Base-by-base conservation (phyloP, 805 yeast species). In the Torulaspora gathmanii region DNA sequence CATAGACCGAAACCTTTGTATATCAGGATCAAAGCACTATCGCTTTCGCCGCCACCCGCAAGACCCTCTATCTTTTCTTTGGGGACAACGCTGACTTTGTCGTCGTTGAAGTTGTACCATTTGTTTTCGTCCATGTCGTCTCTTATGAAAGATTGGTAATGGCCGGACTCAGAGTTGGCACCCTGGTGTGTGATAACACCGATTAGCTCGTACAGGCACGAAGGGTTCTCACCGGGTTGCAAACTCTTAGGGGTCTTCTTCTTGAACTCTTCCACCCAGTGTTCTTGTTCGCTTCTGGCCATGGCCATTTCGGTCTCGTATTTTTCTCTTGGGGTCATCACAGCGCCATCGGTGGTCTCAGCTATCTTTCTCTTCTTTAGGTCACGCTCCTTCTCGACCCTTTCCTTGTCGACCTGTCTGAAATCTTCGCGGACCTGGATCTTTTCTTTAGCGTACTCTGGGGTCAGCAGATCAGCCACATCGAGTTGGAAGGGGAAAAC, bases 21-120 rank as follows among this genome's bases (percentile, higher is more conserved):
- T 44, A 93, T 69, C 54, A 91, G 74, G 45, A 93, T 82, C 65
- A 93, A 77, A 2, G 99, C 99, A 58, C 93, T 82, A 67, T 93
- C 99, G 56, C 95, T 80, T 70, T 95, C 99, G 46, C 98, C 97
- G 46, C 99, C 99, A 35, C 99, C 99, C 4, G 97, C 86, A 54
- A 93, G 74, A 45, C 77, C 67, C 64, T 89, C 96, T 49, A 93
- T 80, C 61, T 79, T 87, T 41, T 89, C 93, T 60, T 80, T 84
- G 50, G 75, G 79, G n/a, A 90, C 89, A 33, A 74, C 70, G 6
- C 79, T 71, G 13, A 93, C 95, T 62, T 83, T 83, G 68, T 90
- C 96, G 66, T 93, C 99, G 64, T 93, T 89, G 69, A 87, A 93
- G 66, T 82, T 83, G 83, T 86, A 91, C 99, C 99, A 93, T 51